Percentiles rank a stretch among this genome's conserved stretches.
phyloP scores from a whole-genome alignment of 2,329 filamentous ascomycete genomes.

The Epichloe hybrida region DNA sequence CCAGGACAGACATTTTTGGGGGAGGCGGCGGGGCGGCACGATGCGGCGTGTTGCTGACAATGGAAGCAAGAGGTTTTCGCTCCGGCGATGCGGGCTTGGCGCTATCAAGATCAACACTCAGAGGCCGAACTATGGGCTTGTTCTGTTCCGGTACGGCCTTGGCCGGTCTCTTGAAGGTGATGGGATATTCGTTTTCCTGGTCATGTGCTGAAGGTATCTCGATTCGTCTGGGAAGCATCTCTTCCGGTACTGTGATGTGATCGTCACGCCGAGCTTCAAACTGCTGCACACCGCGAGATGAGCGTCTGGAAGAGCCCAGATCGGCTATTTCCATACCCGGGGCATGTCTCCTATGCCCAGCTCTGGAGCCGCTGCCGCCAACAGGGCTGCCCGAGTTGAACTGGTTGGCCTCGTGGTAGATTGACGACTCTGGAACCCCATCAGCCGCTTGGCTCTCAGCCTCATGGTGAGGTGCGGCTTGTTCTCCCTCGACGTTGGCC shows the following conservation, averaged over 20 bases:
- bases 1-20: conserved; percentile 96
- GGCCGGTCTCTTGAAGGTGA: conserved; percentile 52
- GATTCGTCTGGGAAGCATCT: conserved; percentile 22
- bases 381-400: conserved; percentile 47
- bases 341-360: conserved; percentile 26
- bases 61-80: conserved; percentile 38
- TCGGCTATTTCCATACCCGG: conserved; percentile 23
- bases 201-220: conserved; percentile 53
- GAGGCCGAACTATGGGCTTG: conserved; percentile 38
- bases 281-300: conserved; percentile 12
- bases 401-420: conserved; percentile 28
- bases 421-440: conserved; percentile 27
- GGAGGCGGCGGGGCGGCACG: conserved; percentile 68
- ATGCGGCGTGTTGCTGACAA: conserved; percentile 58
- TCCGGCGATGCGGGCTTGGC: conserved; percentile 35
- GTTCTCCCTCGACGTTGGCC: conserved; percentile 28
- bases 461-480: conserved; percentile 26
- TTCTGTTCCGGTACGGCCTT: conserved; percentile 38
- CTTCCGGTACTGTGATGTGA: conserved; percentile 7
- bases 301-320: conserved; percentile 18
- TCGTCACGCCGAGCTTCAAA: conserved; percentile 11
- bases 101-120: conserved; percentile 29
- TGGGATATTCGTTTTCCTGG: conserved; percentile 72
- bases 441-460: conserved; percentile 26
- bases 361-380: conserved; percentile 31